phyloP scores from a whole-genome alignment of 768 basidiomycete species.

The Amanita thiersii region DNA sequence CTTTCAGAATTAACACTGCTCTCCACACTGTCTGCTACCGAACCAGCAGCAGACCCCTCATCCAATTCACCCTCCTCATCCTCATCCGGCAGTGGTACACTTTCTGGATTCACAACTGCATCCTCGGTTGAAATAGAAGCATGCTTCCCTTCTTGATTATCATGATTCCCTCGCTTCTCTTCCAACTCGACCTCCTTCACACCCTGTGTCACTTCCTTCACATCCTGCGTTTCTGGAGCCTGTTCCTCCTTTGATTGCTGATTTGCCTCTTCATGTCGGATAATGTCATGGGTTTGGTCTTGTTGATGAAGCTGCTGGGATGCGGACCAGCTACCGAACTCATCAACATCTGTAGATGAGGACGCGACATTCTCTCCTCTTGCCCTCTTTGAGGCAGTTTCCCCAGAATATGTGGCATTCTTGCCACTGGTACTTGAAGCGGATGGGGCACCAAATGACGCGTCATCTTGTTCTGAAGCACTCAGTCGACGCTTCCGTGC shows the following conservation, averaged over 20 bases:
- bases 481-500: slow-evolving; percentile 62
- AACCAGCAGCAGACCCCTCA: slow-evolving; percentile 12
- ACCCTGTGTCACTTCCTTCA: slow-evolving; percentile 65
- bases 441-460: slow-evolving; percentile 27
- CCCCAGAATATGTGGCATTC: background rate
- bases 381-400: slow-evolving; percentile 26
- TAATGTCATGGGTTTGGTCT: slow-evolving; percentile 8
- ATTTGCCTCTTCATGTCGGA: background rate
- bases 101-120: slow-evolving; percentile 21
- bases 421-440: slow-evolving; percentile 11
- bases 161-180: slow-evolving; percentile 21
- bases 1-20: background rate
- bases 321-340: slow-evolving; percentile 16
- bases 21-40: background rate
- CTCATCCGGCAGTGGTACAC: slow-evolving; percentile 27
- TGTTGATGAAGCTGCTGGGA: slow-evolving; percentile 12
- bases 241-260: slow-evolving; percentile 10
- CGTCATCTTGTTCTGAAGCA: slow-evolving; percentile 31
- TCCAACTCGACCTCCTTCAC: slow-evolving; percentile 63
- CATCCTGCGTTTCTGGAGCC: slow-evolving; percentile 37
- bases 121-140: slow-evolving; percentile 36
- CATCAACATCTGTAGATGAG: slow-evolving; percentile 14
- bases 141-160: slow-evolving; percentile 35
- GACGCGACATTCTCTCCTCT: slow-evolving; percentile 32
- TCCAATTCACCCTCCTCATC: slow-evolving; percentile 31